Base-by-base conservation (phyloP, 192 early-diverging fungal species). In the Gamsiella multidivaricata region DNA sequence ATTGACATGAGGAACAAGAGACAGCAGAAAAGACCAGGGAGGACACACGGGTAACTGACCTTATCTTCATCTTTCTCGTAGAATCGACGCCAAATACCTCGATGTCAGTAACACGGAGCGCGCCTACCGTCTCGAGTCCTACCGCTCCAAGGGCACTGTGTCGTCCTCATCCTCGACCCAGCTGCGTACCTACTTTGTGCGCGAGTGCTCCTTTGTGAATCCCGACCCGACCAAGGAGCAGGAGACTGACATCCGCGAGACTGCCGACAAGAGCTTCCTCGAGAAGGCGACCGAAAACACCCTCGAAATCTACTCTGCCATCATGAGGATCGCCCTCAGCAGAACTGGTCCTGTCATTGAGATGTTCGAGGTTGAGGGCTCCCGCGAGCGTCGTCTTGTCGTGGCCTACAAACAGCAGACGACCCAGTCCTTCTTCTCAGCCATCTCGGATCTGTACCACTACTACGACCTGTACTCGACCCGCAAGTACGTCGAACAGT, bases 401-500 rank as follows among this genome's bases (percentile, higher is more conserved):
- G 92, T 99, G 80, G 97, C 93, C 33, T 92, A 91, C 82, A 88
- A 91, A 63, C 97, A 97, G 74, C 85, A 90, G 70, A 95, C 91
- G 68, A 98, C 97, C 5, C 93, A 93, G 82, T 85, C 87, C 53
- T 96, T 97, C 82, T 93, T 96, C 70, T 93, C 96, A 10, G 96
- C 96, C 53, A 88, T 99, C 82, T 95, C 93, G 34, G 96, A 99
- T 85, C 84, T 99, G 79, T 99, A 97, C 87, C 97, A 99, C 88
- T 99, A 92, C 86, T 99, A 99, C 84, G 88, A 92, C 62, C 83
- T 99, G 65, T 97, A 91, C 82, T 95, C 96, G 64, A 94, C 96
- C 54, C 88, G 97, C 71, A 98, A 98, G 88, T 97, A 98, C 86
- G 95, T 97, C 69, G 97, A 99, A 86, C 95, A 99, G 85, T 99